Base-by-base conservation (phyloP, 345 rosid species). In the Abelmoschus esculentus region DNA sequence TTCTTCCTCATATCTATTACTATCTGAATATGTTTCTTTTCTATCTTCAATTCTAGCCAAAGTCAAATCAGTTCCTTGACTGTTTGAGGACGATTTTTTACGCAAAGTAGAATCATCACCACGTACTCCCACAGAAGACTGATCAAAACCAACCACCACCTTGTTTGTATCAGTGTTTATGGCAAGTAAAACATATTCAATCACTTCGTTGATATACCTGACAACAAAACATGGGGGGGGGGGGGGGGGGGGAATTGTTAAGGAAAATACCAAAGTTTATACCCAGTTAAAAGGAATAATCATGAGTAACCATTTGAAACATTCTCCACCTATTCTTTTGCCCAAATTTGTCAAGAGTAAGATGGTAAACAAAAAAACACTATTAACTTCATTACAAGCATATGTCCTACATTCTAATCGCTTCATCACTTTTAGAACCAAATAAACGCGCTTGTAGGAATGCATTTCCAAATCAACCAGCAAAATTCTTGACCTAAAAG, bases 161-260 rank as follows among this genome's bases (percentile, higher is more conserved):
- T 82, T 85, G 57, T 56, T 50, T 22, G 73, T 61, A 77, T 78
- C 83, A 61, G 81, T 91, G 75, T 75, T 80, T 61, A 87, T 76
- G 61, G 85, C 72, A 78, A 89, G 86, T 80, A 89, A 77, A 76
- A 90, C 3, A 47, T 71, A 67, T 80, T 90, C 97, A 82, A 96
- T 82, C 80, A 92, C 74, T 83, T 96, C 93, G 80, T 96, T 96
- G 81, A 96, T 81, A 80, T 82, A 86, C 86, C 99, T 96, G 89
- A 13, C 60, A 61, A 65, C 13, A 50, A 61, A 50, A 13, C 17
- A 29, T 29, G 31, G 34, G 46, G 60, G 60, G n/a, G n/a, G n/a
- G n/a, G n/a, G n/a, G n/a, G n/a, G n/a, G n/a, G n/a, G n/a, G n/a
- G n/a, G n/a, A n/a, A n/a, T n/a, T 44, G 28, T 22, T 14, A 47